These are phyloP conservation scores for Coprinopsis sp. DNA, from an alignment of 768 basidiomycete genomes.

Conservation along the genomic window DNA sequence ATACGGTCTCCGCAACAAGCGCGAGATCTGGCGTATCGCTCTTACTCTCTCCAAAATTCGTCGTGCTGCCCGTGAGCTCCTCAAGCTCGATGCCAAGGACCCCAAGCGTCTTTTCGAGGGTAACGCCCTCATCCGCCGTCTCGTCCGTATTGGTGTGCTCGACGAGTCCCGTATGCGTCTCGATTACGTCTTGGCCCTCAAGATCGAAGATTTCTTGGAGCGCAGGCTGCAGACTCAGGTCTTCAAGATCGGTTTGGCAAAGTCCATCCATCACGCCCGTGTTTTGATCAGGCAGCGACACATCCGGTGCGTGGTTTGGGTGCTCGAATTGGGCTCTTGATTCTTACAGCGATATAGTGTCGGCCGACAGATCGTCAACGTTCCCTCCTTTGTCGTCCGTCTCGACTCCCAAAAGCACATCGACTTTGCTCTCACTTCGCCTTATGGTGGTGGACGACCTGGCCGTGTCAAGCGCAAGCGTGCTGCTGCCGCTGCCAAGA, in stretches of 20 bases:
- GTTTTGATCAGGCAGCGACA: conserved; percentile 97
- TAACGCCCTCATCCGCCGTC: conserved; percentile 91
- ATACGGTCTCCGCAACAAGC: conserved; percentile 99
- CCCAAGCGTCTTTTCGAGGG: conserved; percentile 99
- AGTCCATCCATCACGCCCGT: conserved; percentile 98
- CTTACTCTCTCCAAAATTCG: conserved; percentile 99
- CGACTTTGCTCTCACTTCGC: conserved; percentile 96
- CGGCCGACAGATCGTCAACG: conserved; percentile 98
- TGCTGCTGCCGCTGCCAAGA: conserved; percentile 86
- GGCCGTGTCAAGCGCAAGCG: conserved; percentile 99
- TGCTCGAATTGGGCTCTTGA: background rate
- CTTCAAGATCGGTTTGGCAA: conserved; percentile 97
- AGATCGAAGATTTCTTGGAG: conserved; percentile 99
- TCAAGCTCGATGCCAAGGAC: conserved; percentile 99
- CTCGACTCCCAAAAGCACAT: conserved; percentile 99
- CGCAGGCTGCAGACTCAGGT: conserved; percentile 98
- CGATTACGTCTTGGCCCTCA: conserved; percentile 99
- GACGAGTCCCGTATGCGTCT: conserved; percentile 99
- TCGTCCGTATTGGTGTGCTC: conserved; percentile 99
- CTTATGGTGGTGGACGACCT: conserved; percentile 90
- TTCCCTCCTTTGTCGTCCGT: conserved; percentile 97
- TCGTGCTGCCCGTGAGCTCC: conserved; percentile 99
- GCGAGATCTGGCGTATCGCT: conserved; percentile 99
- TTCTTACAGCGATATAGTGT: conserved; percentile 46
- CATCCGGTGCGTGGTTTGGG: conserved; percentile 68